phyloP scores from a whole-genome alignment of 2,329 filamentous ascomycete species.

The Fusarium newnesense region DNA sequence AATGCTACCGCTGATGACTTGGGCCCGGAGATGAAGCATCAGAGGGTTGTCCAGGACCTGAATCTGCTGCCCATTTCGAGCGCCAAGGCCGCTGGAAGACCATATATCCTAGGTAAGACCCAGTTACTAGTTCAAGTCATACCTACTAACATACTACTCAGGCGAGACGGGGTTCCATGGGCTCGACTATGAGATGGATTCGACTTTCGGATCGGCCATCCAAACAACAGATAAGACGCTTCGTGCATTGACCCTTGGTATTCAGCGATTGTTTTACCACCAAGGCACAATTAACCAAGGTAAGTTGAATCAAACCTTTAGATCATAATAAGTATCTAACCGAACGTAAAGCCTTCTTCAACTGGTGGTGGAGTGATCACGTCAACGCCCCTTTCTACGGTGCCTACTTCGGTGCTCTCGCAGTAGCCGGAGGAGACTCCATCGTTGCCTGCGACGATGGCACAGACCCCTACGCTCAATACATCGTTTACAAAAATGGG shows the following conservation, averaged over 20 bases:
- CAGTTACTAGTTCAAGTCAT: too few species aligned
- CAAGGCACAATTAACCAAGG: not conserved
- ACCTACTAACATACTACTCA: not conserved
- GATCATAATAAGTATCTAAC: not conserved
- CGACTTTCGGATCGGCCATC: not conserved
- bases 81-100: not conserved
- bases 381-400: not conserved
- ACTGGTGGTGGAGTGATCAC: not conserved
- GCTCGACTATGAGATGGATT: not conserved
- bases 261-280: not conserved
- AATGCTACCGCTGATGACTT: not conserved
- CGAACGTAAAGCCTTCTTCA: not conserved
- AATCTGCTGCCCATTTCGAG: not conserved
- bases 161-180: not conserved
- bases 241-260: not conserved
- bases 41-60: not conserved
- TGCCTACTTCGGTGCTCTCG: not conserved
- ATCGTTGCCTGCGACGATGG: not conserved
- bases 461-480: not conserved
- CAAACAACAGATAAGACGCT: not conserved
- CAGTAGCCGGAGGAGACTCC: not conserved
- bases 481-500: not conserved
- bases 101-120: not conserved
- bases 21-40: not conserved
- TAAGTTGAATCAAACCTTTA: rapidly evolving